A percentile compares a stretch with the other conserved stretches of the same genome.
phyloP scores from a whole-genome alignment of 2,329 filamentous ascomycete genomes.

The Torrubiella hemipterigena region DNA sequence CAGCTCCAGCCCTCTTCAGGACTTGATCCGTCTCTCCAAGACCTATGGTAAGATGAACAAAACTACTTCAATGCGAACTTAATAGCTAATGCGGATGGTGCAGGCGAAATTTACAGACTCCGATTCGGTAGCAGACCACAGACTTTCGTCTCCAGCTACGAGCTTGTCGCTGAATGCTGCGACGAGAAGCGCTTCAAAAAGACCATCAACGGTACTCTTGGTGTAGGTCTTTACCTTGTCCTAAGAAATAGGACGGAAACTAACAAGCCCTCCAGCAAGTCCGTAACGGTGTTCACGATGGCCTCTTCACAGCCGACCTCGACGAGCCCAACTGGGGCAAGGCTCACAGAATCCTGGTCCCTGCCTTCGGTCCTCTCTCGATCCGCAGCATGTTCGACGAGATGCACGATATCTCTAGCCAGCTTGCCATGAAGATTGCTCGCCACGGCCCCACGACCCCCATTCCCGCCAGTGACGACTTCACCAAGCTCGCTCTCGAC shows the following conservation, averaged over 20 bases:
- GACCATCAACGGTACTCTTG: constrained; percentile 33
- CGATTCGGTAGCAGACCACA: constrained; percentile 32
- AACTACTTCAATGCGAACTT: not conserved
- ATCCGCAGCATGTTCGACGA: constrained; percentile 59
- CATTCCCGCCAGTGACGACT: constrained; percentile 53
- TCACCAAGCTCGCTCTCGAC: constrained; percentile 62
- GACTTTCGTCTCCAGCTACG: constrained; percentile 39
- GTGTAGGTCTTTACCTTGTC: not conserved
- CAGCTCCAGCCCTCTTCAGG: constrained; percentile 42
- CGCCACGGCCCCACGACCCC: constrained; percentile 43
- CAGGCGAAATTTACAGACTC: constrained; percentile 50
- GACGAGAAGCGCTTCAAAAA: constrained; percentile 58
- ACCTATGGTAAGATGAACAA: constrained; percentile 43
- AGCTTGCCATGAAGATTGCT: constrained; percentile 58
- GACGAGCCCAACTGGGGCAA: constrained; percentile 53
- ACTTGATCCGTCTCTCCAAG: constrained; percentile 45
- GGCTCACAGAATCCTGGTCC: constrained; percentile 53
- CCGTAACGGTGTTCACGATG: constrained; percentile 48
- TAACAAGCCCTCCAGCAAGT: too few relatives aligned
- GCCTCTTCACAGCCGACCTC: constrained; percentile 47
- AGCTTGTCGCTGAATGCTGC: constrained; percentile 50
- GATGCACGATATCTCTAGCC: constrained; percentile 55
- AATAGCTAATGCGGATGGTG: not conserved
- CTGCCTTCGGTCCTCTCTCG: constrained; percentile 56
- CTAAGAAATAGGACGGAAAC: constrained; percentile 19